Base-by-base conservation (phyloP, 257 asterid genomes). In the Cynanchum wilfordii region DNA sequence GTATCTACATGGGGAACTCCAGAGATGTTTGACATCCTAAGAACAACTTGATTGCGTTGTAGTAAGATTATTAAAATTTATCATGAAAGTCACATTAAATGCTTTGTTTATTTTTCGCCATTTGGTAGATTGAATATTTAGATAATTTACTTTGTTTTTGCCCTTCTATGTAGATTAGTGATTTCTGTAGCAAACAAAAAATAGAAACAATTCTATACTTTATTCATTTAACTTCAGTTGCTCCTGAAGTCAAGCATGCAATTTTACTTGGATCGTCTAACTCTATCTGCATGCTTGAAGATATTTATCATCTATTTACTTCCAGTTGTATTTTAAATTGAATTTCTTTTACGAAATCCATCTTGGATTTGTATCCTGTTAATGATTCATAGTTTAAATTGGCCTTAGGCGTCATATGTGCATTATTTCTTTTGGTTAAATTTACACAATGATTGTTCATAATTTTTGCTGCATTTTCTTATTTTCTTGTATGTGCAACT, bases 11-110 rank as follows among this genome's bases (percentile, higher is more conserved):
- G 49, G 38, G 68, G 49, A 63, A 63, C 25, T 36, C 68, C 42
- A 19, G 47, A 63, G 49, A 63, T 63, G 49, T 63, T n/a, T 63
- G 44, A 60, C 22, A 15, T 63, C 68, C 49, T 36, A 63, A 24
- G 17, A 33, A 5, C 44, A 62, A 62, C 68, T 30, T 16, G 47
- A 62, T 16, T 62, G 12, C 6, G 25, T 19, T 8, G 38, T 11
- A n/a, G 27, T 20, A 7, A 55, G 29, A 55, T 55, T n/a, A n/a
- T 20, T 7, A 55, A 22, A 9, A 2, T 56, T 56, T n/a, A 2
- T 56, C 3, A 7, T 1, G 8, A 19, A 15, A 36, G 45, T 33
- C 69, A 33, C 50, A 19, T 36, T 5, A 64, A 17, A 29, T 15
- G 9, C 16, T 58, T 58, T 24, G 16, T 30, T 62, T 33, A 1